Conservation (phyloP, 2,329 filamentous ascomycete species). For the Sclerotiophoma versabilis region DNA sequence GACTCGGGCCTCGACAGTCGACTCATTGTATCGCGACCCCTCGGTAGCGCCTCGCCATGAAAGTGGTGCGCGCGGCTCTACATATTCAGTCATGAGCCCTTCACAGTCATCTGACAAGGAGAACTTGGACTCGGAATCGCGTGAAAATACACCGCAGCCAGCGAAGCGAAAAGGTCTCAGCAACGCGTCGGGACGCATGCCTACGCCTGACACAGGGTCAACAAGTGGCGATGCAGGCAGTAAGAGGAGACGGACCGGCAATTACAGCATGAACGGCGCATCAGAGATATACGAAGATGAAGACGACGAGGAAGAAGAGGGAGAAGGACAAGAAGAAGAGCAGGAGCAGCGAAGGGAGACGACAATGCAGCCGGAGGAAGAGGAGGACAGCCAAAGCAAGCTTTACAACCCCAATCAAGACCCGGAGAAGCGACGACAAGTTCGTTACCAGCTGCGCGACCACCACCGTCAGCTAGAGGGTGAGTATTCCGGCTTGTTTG, state of each 20-base stretch:
- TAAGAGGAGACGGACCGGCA: conserved; percentile 57
- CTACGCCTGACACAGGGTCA: conserved; percentile 50
- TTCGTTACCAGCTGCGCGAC: conserved; percentile 74
- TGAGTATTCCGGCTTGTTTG: conserved; percentile 35
- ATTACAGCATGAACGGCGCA: conserved; percentile 32
- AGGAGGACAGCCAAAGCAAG: conserved; percentile 40
- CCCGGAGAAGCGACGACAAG: conserved; percentile 71
- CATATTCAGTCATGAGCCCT: conserved; percentile 45
- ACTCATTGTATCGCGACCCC: conserved; percentile 49
- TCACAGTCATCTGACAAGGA: conserved; percentile 54
- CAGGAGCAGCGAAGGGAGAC: conserved; percentile 14
- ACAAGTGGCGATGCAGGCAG: conserved; percentile 35
- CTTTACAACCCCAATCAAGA: conserved; percentile 86
- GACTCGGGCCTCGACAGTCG: conserved; percentile 40
- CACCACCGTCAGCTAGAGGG: conserved; percentile 69
- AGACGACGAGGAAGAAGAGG: conserved; percentile 23
- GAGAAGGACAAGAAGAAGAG: conserved; percentile 22
- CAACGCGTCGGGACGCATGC: conserved; percentile 37
- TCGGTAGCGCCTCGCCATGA: conserved; percentile 33
- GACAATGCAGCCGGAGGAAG: conserved; percentile 17
- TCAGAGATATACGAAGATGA: conserved; percentile 31
- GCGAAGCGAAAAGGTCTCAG: conserved; percentile 56
- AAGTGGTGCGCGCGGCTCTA: conserved; percentile 29
- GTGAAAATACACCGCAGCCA: conserved; percentile 34
- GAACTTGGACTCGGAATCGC: conserved; percentile 46